Conservation (phyloP, 192 early-diverging fungal species). For the Umbelopsis sp. region DNA sequence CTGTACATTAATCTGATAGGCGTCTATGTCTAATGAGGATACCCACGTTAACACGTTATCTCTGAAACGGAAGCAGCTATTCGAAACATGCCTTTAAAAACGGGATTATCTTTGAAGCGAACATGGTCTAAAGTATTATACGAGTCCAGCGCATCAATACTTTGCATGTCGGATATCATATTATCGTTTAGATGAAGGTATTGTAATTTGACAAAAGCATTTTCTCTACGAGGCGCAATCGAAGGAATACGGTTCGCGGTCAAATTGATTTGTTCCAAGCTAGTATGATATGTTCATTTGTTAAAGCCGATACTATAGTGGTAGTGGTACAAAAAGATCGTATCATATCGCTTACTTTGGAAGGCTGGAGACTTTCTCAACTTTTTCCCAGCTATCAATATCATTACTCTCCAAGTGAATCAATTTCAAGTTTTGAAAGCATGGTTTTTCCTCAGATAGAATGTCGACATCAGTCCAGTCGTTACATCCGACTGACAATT, state of each 20-base stretch:
- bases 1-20: slow-evolving; percentile 21
- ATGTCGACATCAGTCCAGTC: slow-evolving; percentile 29
- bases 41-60: neutral
- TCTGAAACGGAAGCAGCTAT: neutral
- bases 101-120: slow-evolving; percentile 47
- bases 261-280: slow-evolving; percentile 41
- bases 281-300: slow-evolving; percentile 1
- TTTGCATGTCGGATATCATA: slow-evolving; percentile 43
- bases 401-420: slow-evolving; percentile 54
- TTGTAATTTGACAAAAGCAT: slow-evolving; percentile 34
- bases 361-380: slow-evolving; percentile 39
- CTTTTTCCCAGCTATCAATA: slow-evolving; percentile 45
- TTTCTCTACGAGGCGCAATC: slow-evolving; percentile 7
- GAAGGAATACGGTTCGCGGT: slow-evolving; percentile 33
- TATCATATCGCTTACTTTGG: slow-evolving; percentile 36
- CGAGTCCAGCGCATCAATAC: slow-evolving; percentile 43
- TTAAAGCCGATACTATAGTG: no score
- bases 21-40: slow-evolving; percentile 26
- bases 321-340: neutral
- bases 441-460: slow-evolving; percentile 26
- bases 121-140: slow-evolving; percentile 41
- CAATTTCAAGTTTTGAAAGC: slow-evolving; percentile 44
- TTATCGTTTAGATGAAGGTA: slow-evolving; percentile 51
- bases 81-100: slow-evolving; percentile 35
- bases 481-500: slow-evolving; percentile 57